Evolutionary conservation across 345 rosid genomes (phyloP), one percentile per base, ranked within the genome.

Genomic region (rapeseed (Brassica napus)): DNA sequence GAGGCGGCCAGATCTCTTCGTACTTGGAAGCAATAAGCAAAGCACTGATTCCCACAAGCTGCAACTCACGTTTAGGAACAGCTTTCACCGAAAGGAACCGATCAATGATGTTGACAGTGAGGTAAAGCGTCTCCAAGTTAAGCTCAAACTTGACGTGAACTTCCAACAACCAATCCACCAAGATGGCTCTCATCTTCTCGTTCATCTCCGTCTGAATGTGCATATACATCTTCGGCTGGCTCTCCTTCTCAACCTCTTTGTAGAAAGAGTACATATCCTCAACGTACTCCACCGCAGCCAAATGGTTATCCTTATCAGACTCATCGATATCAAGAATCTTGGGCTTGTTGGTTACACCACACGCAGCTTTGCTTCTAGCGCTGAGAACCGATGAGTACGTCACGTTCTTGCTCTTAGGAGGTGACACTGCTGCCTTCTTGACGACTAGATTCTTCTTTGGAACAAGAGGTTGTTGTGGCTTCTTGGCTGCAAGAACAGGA

Each of bases 1-100:
- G 90, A 28, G 96, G 98, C 11, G 98, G 91, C 98, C 97, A 92
- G 72, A 92, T 90, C 83, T 92, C 98, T 83, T 94, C 98, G 62
- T 94, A 94, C 79, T 94, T 94, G 84, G 95, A 92, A 28, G 98
- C 97, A 3, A 92, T 85, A 18, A 94, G 92, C 95, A 94, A 84
- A 21, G 97, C 82, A 68, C 97, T 86, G 44, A 92, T 88, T 77
- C 97, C 98, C 26, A 92, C 77, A 15, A 92, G 73, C 84, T 94
- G 97, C 60, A 94, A 91, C 78, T 94, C 95, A 82, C 77, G 88
- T 79, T 93, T 87, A 0, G 83, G 78, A 0, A 92, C 97, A 77
- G 81, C 74, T 77, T 85, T 89, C 79, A 78, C 75, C 0, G 94
- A 87, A 15, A 94, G 90, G 81, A 86, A 92, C 1, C 98, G 86